Percentiles rank a stretch among this genome's conserved stretches.
Evolutionary conservation across 148 eudicot genomes (phyloP).

Genomic region (Vaccinium darrowii): DNA sequence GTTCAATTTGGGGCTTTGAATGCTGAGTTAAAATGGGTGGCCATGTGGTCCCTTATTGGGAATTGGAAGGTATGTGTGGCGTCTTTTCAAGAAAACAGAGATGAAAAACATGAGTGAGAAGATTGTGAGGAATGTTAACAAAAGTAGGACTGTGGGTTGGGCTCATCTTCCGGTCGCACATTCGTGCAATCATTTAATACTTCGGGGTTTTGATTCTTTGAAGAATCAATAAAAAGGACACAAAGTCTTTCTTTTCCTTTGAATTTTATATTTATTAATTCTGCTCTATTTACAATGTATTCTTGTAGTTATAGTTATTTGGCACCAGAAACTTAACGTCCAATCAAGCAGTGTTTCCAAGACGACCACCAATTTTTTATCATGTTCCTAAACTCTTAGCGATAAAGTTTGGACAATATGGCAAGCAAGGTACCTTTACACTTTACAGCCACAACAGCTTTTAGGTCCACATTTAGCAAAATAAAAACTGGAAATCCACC

Average conservation of each 20-base stretch:
- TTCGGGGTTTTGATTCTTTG: neutral
- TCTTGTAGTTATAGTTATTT: neutral
- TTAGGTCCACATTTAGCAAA: slow-evolving; percentile 12
- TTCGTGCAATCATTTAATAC: neutral
- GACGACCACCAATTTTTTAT: neutral
- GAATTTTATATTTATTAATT: neutral
- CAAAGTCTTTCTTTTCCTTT: neutral
- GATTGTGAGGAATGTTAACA: neutral
- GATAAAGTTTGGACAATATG: neutral
- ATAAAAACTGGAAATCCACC: slow-evolving; percentile 18
- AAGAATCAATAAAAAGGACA: neutral
- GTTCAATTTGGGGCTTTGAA: neutral
- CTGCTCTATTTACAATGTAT: neutral
- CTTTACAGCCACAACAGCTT: neutral
- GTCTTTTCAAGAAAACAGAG: neutral
- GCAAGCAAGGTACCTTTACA: neutral
- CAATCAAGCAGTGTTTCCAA: neutral
- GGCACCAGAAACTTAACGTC: neutral
- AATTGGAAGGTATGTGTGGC: neutral
- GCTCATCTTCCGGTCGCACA: neutral
- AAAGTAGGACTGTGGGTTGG: neutral
- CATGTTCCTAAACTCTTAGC: neutral
- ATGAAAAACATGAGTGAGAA: neutral
- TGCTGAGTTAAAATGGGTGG: neutral
- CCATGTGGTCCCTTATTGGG: neutral